Percentiles rank a stretch among this genome's conserved stretches.
Conservation (phyloP, 768 basidiomycete genomes). For the Lactarius sanguifluus region DNA sequence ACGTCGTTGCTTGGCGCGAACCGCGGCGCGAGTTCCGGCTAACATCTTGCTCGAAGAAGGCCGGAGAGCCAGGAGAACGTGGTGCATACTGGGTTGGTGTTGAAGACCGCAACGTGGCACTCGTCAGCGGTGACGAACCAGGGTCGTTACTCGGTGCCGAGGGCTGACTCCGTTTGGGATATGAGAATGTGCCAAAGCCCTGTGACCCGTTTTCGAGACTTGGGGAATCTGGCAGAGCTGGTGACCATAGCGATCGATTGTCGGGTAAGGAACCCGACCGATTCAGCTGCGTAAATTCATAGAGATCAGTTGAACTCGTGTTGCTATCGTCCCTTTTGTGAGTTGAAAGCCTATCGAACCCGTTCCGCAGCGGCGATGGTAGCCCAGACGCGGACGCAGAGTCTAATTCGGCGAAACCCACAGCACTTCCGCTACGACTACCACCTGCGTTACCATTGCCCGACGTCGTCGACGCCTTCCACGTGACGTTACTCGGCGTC, state of each 20-base stretch:
- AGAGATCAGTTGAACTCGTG: conserved; percentile 34
- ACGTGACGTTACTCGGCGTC: conserved; percentile 78
- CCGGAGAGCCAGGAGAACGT: conserved; percentile 55
- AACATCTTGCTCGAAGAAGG: conserved; percentile 44
- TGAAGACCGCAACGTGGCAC: conserved; percentile 51
- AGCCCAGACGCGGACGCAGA: conserved; percentile 28
- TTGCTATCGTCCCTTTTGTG: conserved; percentile 37
- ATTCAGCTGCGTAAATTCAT: conserved; percentile 24
- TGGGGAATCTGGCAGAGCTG: conserved; percentile 61
- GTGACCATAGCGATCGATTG: conserved; percentile 49
- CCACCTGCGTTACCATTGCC: conserved; percentile 36
- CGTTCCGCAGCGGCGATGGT: conserved; percentile 30
- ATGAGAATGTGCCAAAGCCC: conserved; percentile 1
- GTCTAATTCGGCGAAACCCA: conserved; percentile 37
- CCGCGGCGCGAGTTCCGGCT: conserved; percentile 13
- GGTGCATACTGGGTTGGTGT: conserved; percentile 63
- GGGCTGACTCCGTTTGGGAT: conserved; percentile 5
- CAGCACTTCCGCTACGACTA: conserved; percentile 60
- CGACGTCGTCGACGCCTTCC: conserved; percentile 47
- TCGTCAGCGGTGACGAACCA: conserved; percentile 47
- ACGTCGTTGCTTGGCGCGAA: conserved; percentile 37
- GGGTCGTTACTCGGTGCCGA: conserved; percentile 52
- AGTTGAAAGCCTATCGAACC: conserved; percentile 23
- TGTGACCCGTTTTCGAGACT: conserved; percentile 40
- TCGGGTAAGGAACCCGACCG: conserved; percentile 33